Evolutionary conservation across 2,329 filamentous ascomycete genomes (phyloP).

Genomic region (Sphaerostilbella broomeana): DNA sequence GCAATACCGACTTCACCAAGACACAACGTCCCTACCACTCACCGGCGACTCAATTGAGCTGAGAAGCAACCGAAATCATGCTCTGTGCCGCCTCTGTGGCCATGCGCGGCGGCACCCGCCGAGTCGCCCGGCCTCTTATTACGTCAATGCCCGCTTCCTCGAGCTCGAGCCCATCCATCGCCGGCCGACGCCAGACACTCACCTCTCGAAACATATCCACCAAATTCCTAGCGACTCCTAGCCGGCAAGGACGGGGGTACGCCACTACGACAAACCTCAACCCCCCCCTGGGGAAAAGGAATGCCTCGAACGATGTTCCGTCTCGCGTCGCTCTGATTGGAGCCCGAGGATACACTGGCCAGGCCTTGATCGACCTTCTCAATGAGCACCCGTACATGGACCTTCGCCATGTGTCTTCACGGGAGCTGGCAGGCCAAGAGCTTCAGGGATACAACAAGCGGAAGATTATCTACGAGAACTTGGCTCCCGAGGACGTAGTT

Average conservation of each 20-base stretch:
- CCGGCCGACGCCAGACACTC: slow-evolving; percentile 7
- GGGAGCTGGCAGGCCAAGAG: slow-evolving; percentile 81
- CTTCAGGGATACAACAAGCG: slow-evolving; percentile 87
- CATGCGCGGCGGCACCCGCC: slow-evolving; percentile 38
- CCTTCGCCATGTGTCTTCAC: slow-evolving; percentile 83
- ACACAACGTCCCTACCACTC: not conserved
- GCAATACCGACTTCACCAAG: not conserved
- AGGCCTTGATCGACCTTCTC: slow-evolving; percentile 79
- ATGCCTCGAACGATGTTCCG: slow-evolving; percentile 72
- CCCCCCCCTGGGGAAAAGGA: slow-evolving; percentile 73
- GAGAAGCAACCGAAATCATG: slow-evolving; percentile 27
- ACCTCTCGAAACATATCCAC: not conserved
- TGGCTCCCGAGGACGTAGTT: slow-evolving; percentile 78
- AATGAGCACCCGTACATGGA: slow-evolving; percentile 88
- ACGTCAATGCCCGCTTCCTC: slow-evolving; percentile 22
- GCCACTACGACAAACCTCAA: slow-evolving; percentile 53
- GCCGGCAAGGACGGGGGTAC: slow-evolving; percentile 16
- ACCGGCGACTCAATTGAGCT: not conserved
- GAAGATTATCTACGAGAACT: slow-evolving; percentile 86
- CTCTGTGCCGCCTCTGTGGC: slow-evolving; percentile 36
- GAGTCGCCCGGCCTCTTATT: slow-evolving; percentile 17
- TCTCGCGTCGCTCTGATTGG: slow-evolving; percentile 82
- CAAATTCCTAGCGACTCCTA: not conserved
- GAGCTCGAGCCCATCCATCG: slow-evolving; percentile 12
- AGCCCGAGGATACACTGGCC: slow-evolving; percentile 88